phyloP scores from a whole-genome alignment of 805 yeast genomes.

The Barnettozyma californica region DNA sequence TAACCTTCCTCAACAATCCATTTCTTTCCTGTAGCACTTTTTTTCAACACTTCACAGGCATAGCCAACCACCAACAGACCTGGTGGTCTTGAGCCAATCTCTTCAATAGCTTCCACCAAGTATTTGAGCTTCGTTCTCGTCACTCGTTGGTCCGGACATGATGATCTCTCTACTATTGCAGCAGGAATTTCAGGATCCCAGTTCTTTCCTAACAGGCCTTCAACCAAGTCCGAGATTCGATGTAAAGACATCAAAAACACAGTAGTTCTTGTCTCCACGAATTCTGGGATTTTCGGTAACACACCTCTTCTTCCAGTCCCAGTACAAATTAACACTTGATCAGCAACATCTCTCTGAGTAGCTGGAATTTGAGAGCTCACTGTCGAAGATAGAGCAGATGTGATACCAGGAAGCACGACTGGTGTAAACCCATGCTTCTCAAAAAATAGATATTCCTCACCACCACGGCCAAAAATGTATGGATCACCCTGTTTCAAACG shows the following conservation, averaged over 20 bases:
- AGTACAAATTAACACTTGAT: constrained; percentile 88
- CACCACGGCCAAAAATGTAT: constrained; percentile 93
- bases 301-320: constrained; percentile 91
- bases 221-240: constrained; percentile 46
- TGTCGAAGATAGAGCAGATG: constrained; percentile 87
- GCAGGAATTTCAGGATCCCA: constrained; percentile 78
- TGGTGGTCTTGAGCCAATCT: constrained; percentile 86
- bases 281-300: constrained; percentile 73
- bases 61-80: constrained; percentile 81
- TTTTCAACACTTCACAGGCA: constrained; percentile 53
- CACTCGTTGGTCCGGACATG: constrained; percentile 88
- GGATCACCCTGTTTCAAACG: constrained; percentile 96
- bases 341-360: constrained; percentile 88
- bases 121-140: constrained; percentile 65
- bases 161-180: constrained; percentile 84
- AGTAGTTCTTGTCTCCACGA: constrained; percentile 67
- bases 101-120: constrained; percentile 68
- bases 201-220: constrained; percentile 44
- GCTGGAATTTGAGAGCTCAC: constrained; percentile 80
- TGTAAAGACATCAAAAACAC: constrained; percentile 89
- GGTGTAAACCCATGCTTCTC: constrained; percentile 63
- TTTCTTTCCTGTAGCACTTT: constrained; percentile 13
- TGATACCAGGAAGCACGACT: constrained; percentile 76
- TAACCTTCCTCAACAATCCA: constrained; percentile 35
- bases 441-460: constrained; percentile 81